phyloP scores from a whole-genome alignment of 192 early-diverging fungal species.

The Entomortierella chlamydospora region DNA sequence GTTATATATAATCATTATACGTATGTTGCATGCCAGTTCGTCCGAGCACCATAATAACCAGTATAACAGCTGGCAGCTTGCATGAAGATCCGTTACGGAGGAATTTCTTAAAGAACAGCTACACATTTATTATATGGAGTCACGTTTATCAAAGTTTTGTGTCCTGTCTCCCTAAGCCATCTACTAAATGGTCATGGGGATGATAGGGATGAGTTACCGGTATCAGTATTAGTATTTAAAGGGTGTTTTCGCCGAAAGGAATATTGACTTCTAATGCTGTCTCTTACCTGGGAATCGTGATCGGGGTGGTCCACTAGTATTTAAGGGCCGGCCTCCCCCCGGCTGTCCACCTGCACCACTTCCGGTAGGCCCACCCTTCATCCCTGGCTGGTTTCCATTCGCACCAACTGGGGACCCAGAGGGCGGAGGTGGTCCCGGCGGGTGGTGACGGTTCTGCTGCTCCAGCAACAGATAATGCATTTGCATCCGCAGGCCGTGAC shows the following conservation, averaged over 20 bases:
- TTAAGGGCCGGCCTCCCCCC: slow-evolving; percentile 20
- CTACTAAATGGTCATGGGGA: background rate
- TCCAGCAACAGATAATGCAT: slow-evolving; percentile 74
- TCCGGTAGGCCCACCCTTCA: slow-evolving; percentile 10
- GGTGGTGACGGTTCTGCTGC: slow-evolving; percentile 35
- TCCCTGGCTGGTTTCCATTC: slow-evolving; percentile 15
- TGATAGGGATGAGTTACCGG: background rate
- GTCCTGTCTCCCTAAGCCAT: slow-evolving; percentile 39
- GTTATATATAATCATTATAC: no score
- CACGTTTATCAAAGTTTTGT: slow-evolving; percentile 35
- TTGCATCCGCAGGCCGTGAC: slow-evolving; percentile 76
- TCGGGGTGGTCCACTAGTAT: slow-evolving; percentile 25
- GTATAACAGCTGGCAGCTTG: no score
- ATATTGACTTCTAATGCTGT: background rate
- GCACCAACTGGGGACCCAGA: slow-evolving; percentile 26
- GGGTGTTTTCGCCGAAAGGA: background rate
- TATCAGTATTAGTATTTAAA: background rate
- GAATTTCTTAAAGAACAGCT: background rate
- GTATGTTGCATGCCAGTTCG: no score
- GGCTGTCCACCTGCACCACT: background rate
- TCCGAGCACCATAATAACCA: no score
- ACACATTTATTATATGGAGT: slow-evolving; percentile 6
- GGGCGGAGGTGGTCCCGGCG: slow-evolving; percentile 27
- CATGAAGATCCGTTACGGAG: no score
- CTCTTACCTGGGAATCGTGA: slow-evolving; percentile 40